A percentile compares a stretch with the other conserved stretches of the same genome.
Conservation (phyloP, 768 basidiomycete species). For the Hericium coralloides region DNA sequence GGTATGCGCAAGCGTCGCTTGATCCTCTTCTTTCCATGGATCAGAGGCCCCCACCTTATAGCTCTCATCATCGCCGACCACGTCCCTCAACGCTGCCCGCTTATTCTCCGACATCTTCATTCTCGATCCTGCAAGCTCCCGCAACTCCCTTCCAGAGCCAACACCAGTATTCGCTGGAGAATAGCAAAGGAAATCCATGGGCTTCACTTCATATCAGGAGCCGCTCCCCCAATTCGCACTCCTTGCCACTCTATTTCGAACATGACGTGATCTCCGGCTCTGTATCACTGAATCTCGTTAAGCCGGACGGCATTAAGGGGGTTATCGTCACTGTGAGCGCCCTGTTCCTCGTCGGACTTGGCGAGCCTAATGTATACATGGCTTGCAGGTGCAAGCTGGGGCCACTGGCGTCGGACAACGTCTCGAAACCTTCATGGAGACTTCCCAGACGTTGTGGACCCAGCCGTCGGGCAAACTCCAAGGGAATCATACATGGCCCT, state of each 20-base stretch:
- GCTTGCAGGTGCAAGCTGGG: conserved; percentile 3
- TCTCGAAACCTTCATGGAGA: conserved; percentile 36
- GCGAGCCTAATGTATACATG: neutral
- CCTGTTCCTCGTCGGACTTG: neutral
- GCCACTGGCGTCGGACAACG: conserved; percentile 31
- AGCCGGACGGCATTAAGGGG: conserved; percentile 39
- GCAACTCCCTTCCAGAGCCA: conserved; percentile 14
- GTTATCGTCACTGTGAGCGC: conserved; percentile 37
- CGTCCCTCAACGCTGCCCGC: neutral
- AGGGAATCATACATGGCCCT: conserved; percentile 41
- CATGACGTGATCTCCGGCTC: conserved; percentile 41
- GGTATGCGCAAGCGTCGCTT: neutral
- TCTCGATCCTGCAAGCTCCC: neutral
- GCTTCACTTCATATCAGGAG: conserved; percentile 37
- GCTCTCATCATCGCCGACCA: neutral
- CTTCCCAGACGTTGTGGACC: conserved; percentile 35
- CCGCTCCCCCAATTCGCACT: conserved; percentile 28
- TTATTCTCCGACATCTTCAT: neutral
- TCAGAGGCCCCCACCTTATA: neutral
- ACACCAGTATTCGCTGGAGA: conserved; percentile 35
- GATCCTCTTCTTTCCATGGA: neutral
- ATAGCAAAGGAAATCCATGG: conserved; percentile 36
- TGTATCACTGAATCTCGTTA: conserved; percentile 42
- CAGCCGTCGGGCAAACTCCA: conserved; percentile 28
- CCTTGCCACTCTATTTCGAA: conserved; percentile 37